A percentile compares a stretch with the other conserved stretches of the same genome.
Evolutionary conservation across 148 eudicot genomes (phyloP).

Genomic region (Bassia scoparia): DNA sequence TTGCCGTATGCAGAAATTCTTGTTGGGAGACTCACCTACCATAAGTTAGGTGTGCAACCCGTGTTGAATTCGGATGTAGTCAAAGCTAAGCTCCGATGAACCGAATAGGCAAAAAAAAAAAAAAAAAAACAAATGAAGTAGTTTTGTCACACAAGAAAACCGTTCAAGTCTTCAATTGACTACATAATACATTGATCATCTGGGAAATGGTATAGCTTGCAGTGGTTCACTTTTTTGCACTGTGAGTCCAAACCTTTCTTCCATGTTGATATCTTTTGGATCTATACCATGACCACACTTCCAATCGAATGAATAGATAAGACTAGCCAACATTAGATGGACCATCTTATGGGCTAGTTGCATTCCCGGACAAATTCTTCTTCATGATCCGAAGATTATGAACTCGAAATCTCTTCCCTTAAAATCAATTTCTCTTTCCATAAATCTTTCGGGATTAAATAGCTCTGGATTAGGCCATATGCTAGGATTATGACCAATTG

Average conservation of each 20-base stretch:
- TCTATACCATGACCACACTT: constrained; percentile 23
- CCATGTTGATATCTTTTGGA: constrained; percentile 24
- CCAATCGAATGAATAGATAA: constrained; percentile 33
- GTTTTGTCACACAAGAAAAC: too few species aligned
- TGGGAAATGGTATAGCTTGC: constrained; percentile 12
- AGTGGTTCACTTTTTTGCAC: constrained; percentile 29
- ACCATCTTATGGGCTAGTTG: constrained; percentile 23
- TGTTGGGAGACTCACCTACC: too few species aligned
- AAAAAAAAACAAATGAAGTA: too few species aligned
- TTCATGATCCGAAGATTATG: constrained; percentile 30
- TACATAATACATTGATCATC: neutral
- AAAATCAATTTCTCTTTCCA: constrained; percentile 16
- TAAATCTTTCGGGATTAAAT: constrained; percentile 34
- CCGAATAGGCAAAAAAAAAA: too few species aligned
- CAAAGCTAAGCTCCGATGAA: too few species aligned
- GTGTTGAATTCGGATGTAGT: too few species aligned
- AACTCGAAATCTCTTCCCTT: constrained; percentile 29
- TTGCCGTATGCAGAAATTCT: too few species aligned
- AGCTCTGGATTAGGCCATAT: constrained; percentile 23
- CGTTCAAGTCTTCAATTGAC: too few species aligned
- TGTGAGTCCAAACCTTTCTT: constrained; percentile 33
- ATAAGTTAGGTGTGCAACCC: too few species aligned
- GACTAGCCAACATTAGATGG: constrained; percentile 20
- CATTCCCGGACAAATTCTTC: constrained; percentile 28
- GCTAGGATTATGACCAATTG: constrained; percentile 27